Conservation (phyloP, 176 grass and related monocot genomes). For the Ampelocalamus luodianensis region DNA sequence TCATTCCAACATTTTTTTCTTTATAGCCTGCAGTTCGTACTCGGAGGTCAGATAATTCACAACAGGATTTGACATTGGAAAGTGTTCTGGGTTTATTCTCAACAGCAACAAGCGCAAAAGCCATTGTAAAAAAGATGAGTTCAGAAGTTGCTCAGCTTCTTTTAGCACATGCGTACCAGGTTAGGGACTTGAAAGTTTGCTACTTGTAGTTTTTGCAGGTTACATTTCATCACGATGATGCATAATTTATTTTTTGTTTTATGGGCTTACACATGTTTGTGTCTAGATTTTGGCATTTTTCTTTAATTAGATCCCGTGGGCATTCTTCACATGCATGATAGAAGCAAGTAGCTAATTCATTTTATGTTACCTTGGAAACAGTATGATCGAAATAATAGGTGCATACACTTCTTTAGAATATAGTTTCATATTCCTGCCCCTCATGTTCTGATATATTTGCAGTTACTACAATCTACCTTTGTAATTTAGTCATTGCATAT, state of each 20-base stretch:
- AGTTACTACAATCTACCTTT: conserved; percentile 7
- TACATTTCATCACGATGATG: conserved; percentile 14
- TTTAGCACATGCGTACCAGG: conserved; percentile 87
- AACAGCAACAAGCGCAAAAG: conserved; percentile 53
- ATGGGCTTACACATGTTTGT: neutral
- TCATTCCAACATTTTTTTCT: conserved; percentile 15
- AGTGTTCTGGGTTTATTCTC: conserved; percentile 69
- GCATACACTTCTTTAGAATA: conserved; percentile 25
- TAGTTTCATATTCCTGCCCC: conserved; percentile 9
- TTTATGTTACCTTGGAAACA: neutral
- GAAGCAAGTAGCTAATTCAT: conserved; percentile 12
- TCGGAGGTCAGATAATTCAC: conserved; percentile 68
- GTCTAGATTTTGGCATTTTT: neutral
- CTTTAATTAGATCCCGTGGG: neutral
- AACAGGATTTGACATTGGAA: conserved; percentile 63
- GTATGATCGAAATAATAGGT: conserved; percentile 17
- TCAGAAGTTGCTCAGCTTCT: conserved; percentile 69
- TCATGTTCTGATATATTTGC: conserved; percentile 30
- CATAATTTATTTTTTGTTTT: conserved; percentile 5
- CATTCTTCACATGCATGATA: neutral
- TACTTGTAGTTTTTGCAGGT: conserved; percentile 2
- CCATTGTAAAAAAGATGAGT: conserved; percentile 72
- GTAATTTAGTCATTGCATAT: conserved; percentile 17
- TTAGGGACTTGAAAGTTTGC: conserved; percentile 39
- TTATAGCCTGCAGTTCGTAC: conserved; percentile 61